These are phyloP conservation scores for Cladochytrium tenue DNA, from an alignment of 371 early-diverging fungal genomes.

Conservation along the genomic window DNA sequence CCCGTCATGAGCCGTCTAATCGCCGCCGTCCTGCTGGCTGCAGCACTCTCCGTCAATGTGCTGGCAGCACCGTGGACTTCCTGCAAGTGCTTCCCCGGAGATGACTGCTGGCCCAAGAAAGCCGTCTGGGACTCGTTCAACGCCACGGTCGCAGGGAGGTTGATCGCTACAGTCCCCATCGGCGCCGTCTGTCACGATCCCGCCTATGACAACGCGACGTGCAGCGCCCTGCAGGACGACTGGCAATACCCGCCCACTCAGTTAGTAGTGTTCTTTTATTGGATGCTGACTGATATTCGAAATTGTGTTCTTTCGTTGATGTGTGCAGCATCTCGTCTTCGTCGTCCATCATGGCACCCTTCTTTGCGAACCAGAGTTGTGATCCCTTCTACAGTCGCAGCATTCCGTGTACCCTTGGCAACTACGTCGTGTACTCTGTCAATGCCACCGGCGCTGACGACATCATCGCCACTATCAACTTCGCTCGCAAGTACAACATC, in stretches of 20 bases:
- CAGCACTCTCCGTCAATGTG: no score
- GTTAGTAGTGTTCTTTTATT: not conserved
- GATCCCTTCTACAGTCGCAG: not conserved
- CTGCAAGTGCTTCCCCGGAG: no score
- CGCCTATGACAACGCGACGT: not conserved
- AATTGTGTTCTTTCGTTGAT: no score
- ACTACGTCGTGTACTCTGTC: not conserved
- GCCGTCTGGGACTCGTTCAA: not conserved
- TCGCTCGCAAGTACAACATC: constrained; percentile 43
- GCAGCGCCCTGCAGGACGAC: not conserved
- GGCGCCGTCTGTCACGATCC: not conserved
- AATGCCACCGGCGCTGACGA: not conserved
- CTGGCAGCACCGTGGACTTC: no score
- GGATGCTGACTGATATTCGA: not conserved
- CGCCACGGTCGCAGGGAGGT: not conserved
- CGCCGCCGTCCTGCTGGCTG: no score
- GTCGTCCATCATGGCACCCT: no score
- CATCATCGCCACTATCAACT: constrained; percentile 24
- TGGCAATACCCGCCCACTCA: not conserved
- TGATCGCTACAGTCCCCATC: not conserved
- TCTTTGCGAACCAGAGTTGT: no score
- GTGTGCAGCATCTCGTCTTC: no score
- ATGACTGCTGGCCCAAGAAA: not conserved
- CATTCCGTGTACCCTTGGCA: not conserved
- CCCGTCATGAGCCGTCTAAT: no score